Percentiles rank a stretch among this genome's conserved stretches.
phyloP scores from a whole-genome alignment of 2,329 filamentous ascomycete species.

The Claviceps humidiphila region DNA sequence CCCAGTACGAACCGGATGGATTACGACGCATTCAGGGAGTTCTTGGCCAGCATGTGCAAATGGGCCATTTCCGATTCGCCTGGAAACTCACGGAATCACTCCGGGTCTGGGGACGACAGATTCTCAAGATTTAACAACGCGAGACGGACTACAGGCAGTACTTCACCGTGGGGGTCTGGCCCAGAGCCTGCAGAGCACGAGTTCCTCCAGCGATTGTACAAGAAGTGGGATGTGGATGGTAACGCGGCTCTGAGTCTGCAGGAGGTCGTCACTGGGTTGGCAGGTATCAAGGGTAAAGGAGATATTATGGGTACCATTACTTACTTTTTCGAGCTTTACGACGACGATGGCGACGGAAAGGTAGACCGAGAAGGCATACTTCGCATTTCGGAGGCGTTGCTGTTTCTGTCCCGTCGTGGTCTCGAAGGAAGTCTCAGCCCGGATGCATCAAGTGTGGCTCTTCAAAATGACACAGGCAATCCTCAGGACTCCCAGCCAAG shows the following conservation, averaged over 20 bases:
- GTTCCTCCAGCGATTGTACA: slow-evolving; percentile 79
- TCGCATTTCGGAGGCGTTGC: slow-evolving; percentile 80
- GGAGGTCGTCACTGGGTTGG: slow-evolving; percentile 82
- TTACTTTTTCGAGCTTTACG: slow-evolving; percentile 96
- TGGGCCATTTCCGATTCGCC: slow-evolving; percentile 90
- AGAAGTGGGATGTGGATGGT: slow-evolving; percentile 72
- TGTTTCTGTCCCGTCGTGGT: slow-evolving; percentile 84
- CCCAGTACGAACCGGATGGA: slow-evolving; percentile 91
- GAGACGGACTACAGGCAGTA: slow-evolving; percentile 27
- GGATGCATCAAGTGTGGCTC: slow-evolving; percentile 43
- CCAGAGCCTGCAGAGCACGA: slow-evolving; percentile 79
- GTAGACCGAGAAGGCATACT: slow-evolving; percentile 93
- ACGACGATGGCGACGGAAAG: slow-evolving; percentile 79
- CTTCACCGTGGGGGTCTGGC: slow-evolving; percentile 42
- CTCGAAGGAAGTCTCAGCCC: slow-evolving; percentile 62
- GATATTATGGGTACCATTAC: slow-evolving; percentile 98
- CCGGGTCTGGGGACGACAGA: slow-evolving; percentile 36
- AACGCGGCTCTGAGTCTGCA: slow-evolving; percentile 71
- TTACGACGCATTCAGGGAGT: slow-evolving; percentile 91
- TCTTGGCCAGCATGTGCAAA: slow-evolving; percentile 74
- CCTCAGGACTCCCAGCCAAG: slow-evolving; percentile 21
- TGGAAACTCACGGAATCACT: slow-evolving; percentile 37
- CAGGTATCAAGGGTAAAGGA: slow-evolving; percentile 78
- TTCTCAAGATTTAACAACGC: slow-evolving; percentile 48
- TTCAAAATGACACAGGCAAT: slow-evolving; percentile 26